These are phyloP conservation scores for Rhynchosporium graminicola DNA, from an alignment of 2,329 filamentous ascomycete species.

Conservation along the genomic window DNA sequence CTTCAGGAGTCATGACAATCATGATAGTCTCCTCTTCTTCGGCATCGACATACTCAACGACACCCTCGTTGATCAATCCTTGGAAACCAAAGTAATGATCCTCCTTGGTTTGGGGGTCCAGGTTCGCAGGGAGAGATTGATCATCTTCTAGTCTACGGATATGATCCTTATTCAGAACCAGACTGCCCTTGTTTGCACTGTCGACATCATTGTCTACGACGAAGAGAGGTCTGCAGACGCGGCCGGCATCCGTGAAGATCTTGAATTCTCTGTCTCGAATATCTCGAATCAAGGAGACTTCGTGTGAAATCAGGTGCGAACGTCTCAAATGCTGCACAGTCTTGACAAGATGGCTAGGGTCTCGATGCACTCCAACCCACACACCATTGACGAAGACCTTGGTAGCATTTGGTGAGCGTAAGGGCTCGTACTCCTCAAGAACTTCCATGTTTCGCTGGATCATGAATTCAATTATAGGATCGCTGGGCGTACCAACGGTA, in stretches of 20 bases:
- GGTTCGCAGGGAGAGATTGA: slow-evolving; percentile 61
- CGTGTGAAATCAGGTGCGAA: slow-evolving; percentile 80
- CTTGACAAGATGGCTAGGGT: slow-evolving; percentile 81
- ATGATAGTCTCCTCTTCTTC: slow-evolving; percentile 98
- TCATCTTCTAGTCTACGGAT: slow-evolving; percentile 76
- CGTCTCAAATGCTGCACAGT: slow-evolving; percentile 77
- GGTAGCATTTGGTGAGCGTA: slow-evolving; percentile 84
- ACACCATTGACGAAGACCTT: slow-evolving; percentile 98
- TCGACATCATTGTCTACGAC: slow-evolving; percentile 85
- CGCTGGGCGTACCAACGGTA: slow-evolving; percentile 87
- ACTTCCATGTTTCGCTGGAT: slow-evolving; percentile 94
- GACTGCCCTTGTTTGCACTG: slow-evolving; percentile 71
- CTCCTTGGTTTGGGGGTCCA: slow-evolving; percentile 58
- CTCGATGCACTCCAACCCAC: slow-evolving; percentile 94
- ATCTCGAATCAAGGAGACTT: slow-evolving; percentile 92
- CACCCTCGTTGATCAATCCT: slow-evolving; percentile 78
- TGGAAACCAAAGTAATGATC: slow-evolving; percentile 79
- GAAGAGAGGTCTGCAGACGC: slow-evolving; percentile 91
- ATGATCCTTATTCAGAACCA: slow-evolving; percentile 84
- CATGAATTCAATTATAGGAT: slow-evolving; percentile 94
- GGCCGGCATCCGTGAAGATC: slow-evolving; percentile 94
- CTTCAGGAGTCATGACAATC: slow-evolving; percentile 99
- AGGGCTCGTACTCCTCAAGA: slow-evolving; percentile 89
- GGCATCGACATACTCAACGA: slow-evolving; percentile 93
- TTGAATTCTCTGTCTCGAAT: slow-evolving; percentile 98